Conservation (phyloP, 192 early-diverging fungal species). For the Entophlyctis helioformis region DNA sequence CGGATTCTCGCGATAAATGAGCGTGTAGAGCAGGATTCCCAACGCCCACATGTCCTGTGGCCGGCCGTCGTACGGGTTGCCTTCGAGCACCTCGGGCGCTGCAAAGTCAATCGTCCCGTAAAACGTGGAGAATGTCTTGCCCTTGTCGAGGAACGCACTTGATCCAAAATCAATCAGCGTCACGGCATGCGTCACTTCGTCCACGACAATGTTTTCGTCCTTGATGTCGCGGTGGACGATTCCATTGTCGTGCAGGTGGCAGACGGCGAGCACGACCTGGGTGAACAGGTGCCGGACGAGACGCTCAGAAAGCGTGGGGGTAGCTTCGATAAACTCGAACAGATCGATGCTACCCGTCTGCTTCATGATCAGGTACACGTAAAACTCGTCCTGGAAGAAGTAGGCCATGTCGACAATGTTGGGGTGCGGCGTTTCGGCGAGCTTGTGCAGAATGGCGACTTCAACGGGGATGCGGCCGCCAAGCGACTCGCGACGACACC, state of each 20-base stretch:
- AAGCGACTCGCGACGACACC: slow-evolving; percentile 49
- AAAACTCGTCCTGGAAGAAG: slow-evolving; percentile 58
- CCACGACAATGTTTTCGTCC: slow-evolving; percentile 67
- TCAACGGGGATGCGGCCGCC: slow-evolving; percentile 52
- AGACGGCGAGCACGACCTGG: slow-evolving; percentile 43
- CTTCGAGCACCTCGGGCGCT: slow-evolving; percentile 50
- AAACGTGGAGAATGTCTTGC: slow-evolving; percentile 52
- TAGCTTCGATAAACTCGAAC: slow-evolving; percentile 62
- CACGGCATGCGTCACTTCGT: slow-evolving; percentile 32
- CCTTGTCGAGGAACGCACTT: slow-evolving; percentile 43
- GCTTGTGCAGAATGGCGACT: slow-evolving; percentile 42
- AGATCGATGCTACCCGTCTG: slow-evolving; percentile 46
- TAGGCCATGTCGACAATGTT: slow-evolving; percentile 18
- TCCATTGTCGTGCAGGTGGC: slow-evolving; percentile 52
- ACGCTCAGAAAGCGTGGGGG: slow-evolving; percentile 4
- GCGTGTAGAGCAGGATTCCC: slow-evolving; percentile 55
- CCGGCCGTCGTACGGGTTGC: slow-evolving; percentile 51
- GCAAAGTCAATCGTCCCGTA: slow-evolving; percentile 60
- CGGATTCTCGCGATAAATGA: slow-evolving; percentile 60
- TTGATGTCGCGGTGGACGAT: slow-evolving; percentile 61
- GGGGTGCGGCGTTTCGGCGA: slow-evolving; percentile 1
- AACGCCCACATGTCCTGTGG: slow-evolving; percentile 66
- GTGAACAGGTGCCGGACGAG: slow-evolving; percentile 36
- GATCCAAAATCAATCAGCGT: slow-evolving; percentile 67
- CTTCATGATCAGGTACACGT: slow-evolving; percentile 60